phyloP scores from a whole-genome alignment of 2,329 filamentous ascomycete species.

The Pestalotiopsis sp. region DNA sequence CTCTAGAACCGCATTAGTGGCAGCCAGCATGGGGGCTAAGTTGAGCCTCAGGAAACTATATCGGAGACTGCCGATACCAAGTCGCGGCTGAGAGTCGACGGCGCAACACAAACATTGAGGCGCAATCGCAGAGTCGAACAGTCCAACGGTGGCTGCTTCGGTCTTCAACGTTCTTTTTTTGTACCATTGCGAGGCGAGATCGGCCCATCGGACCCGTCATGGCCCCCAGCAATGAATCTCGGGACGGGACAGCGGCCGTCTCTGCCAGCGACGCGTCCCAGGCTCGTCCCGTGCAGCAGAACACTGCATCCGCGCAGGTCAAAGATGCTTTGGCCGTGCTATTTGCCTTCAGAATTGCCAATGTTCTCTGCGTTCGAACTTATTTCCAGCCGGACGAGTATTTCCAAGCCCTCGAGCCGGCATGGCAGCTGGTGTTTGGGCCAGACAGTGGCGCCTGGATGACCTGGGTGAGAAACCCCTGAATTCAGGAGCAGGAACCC shows the following conservation, averaged over 20 bases:
- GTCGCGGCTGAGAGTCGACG: background rate
- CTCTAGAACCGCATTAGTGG: background rate
- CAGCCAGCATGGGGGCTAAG: background rate
- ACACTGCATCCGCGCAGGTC: conserved; percentile 32
- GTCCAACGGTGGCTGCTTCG: background rate
- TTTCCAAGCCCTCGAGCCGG: conserved; percentile 93
- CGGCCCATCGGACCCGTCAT: background rate
- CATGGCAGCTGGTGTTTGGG: conserved; percentile 88
- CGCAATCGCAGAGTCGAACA: background rate
- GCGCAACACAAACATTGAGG: background rate
- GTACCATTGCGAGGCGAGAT: background rate
- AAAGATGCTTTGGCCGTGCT: conserved; percentile 41
- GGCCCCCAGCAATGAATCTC: background rate
- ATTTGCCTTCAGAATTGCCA: conserved; percentile 75
- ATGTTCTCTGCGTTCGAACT: conserved; percentile 77
- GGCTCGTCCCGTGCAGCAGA: conserved; percentile 20
- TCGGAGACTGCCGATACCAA: background rate
- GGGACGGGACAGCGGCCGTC: background rate
- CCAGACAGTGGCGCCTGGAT: conserved; percentile 79
- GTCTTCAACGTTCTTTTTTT: background rate
- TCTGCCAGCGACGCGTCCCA: background rate
- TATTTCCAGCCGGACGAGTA: conserved; percentile 99
- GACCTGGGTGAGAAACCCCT: conserved; percentile 75
- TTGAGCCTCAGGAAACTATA: conserved; percentile 7
- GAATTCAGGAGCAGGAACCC: background rate